Base-by-base conservation (phyloP, 1,284 basidiomycete species). In the Austroboletus novae-zelandiae region DNA sequence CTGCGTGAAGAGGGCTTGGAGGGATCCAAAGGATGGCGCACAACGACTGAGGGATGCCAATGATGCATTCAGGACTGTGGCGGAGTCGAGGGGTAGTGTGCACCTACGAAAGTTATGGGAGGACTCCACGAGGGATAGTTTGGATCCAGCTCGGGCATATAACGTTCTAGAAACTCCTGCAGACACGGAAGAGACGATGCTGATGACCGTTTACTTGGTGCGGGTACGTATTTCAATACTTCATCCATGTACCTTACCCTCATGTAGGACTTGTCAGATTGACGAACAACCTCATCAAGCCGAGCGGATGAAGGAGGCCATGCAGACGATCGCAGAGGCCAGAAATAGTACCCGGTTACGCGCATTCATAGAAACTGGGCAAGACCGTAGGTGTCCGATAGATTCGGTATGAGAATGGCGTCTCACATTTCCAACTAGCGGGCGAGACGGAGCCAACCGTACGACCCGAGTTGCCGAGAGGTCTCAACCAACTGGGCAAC, bases 401-500 rank as follows among this genome's bases (percentile, higher is more conserved):
- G 37, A 40, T 45, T 18, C 6, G 32, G 27, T 44, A 23, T 46
- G 5, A n/a, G 31, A 29, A 45, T 30, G 18, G 32, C 8, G 15
- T 45, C 50, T 53, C 45, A 65, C 13, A 14, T 27, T 45, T 29
- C 11, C n/a, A 17, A 43, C 43, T 51, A 90, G 88, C 86, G 52
- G 89, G 86, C 14, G 84, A 86, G 43, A 64, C 80, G 10, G 62
- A 70, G 31, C 64, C 71, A 5, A 71, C 75, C 27, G 79, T 74
- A 5, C 75, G 79, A 35, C 72, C 74, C 2, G 89, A 92, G 53
- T 75, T 86, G 60, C 94, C 94, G 14, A 80, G 92, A 47, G 93
- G 94, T 2, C 77, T 95, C 31, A 91, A 94, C 64, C 94, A 96
- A 65, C 83, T 97, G 31, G 93, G 93, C 47, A 97, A 97, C 63